A percentile compares a stretch with the other conserved stretches of the same genome.
phyloP scores from a whole-genome alignment of 257 asterid species.

The Solanum chmielewskii region DNA sequence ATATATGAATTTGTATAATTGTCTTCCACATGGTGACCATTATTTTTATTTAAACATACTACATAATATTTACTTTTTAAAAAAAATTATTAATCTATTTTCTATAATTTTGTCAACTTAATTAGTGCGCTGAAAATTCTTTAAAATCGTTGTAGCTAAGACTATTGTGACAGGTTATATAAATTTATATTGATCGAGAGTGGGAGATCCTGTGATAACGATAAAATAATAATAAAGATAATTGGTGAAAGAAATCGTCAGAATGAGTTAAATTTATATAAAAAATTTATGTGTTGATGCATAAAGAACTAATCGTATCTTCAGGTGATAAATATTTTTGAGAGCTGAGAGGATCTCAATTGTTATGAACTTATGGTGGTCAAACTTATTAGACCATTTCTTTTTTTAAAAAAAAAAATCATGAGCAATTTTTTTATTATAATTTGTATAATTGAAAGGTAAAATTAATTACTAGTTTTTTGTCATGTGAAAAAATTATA shows the following conservation, averaged over 20 bases:
- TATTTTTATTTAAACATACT: background rate
- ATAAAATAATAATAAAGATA: background rate
- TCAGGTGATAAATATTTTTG: too few species aligned
- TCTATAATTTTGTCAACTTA: background rate
- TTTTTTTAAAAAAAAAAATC: too few species aligned
- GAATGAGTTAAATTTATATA: background rate
- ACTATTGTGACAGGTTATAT: background rate
- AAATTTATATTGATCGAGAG: background rate
- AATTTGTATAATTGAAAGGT: background rate
- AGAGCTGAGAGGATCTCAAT: too few species aligned
- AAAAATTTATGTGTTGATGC: fast-evolving
- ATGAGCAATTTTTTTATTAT: too few species aligned
- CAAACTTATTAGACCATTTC: too few species aligned
- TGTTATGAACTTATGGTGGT: too few species aligned
- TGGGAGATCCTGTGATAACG: fast-evolving
- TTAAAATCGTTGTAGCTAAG: background rate
- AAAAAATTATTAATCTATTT: background rate
- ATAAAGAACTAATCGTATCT: too few species aligned
- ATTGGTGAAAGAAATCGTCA: background rate
- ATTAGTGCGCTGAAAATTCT: background rate
- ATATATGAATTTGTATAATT: background rate
- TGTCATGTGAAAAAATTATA: background rate
- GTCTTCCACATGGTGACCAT: background rate
- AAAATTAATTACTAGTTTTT: background rate
- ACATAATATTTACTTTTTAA: background rate